Evolutionary conservation across 306 rosid genomes (phyloP).

Genomic region (Glycine latifolia): DNA sequence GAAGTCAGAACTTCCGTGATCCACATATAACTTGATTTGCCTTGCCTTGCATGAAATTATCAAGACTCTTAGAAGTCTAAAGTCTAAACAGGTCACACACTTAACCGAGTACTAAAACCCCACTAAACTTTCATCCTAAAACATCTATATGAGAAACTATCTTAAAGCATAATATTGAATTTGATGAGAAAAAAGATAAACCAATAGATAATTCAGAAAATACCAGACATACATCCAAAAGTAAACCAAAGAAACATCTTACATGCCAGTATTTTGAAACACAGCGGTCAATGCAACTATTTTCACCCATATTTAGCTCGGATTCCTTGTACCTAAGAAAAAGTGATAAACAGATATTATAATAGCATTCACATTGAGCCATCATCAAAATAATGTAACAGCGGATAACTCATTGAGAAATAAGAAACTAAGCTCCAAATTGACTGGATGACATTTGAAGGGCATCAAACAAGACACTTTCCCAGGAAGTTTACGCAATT

Average conservation of each 20-base stretch:
- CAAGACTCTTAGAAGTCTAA: background rate
- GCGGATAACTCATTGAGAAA: constrained; percentile 1
- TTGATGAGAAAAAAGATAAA: background rate
- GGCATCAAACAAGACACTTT: constrained; percentile 14
- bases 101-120: background rate
- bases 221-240: constrained; percentile 8
- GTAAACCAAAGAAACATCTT: constrained; percentile 47
- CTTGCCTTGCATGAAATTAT: constrained; percentile 21
- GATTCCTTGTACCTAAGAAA: constrained; percentile 90
- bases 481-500: constrained; percentile 9
- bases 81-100: background rate
- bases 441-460: constrained; percentile 3
- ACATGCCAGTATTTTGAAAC: constrained; percentile 99
- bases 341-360: background rate
- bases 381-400: constrained; percentile 3
- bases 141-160: background rate
- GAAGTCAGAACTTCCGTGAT: constrained; percentile 1
- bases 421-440: constrained; percentile 17
- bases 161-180: background rate
- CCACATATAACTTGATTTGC: background rate
- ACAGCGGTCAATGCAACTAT: constrained; percentile 96
- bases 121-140: constrained; percentile 2
- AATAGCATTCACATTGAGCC: constrained; percentile 13
- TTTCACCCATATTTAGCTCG: constrained; percentile 98
- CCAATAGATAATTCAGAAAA: background rate